Evolutionary conservation across 257 asterid genomes (phyloP).

Genomic region (Gentiana straminea): DNA sequence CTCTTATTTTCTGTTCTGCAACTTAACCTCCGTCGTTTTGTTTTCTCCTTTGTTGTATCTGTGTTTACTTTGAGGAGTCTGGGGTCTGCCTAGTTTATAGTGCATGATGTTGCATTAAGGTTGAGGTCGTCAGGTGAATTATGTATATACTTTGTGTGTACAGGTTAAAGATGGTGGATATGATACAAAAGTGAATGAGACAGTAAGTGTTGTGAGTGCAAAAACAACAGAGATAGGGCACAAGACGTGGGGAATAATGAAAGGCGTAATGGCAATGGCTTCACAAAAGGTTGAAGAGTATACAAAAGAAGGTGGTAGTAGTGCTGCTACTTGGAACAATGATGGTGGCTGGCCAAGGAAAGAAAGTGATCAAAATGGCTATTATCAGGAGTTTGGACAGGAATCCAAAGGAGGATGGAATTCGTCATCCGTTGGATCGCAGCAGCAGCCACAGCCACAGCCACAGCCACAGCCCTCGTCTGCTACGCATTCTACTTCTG

Average conservation of each 20-base stretch:
- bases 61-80: too few species aligned
- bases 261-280: conserved; percentile 88
- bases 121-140: too few species aligned
- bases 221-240: conserved; percentile 87
- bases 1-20: too few species aligned
- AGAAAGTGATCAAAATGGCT: conserved; percentile 37
- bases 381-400: conserved; percentile 40
- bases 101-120: too few species aligned
- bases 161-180: conserved; percentile 90
- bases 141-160: conserved; percentile 6
- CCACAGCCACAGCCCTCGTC: conserved; percentile 26
- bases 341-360: conserved; percentile 57
- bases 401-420: conserved; percentile 40
- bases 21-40: too few species aligned
- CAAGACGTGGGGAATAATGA: conserved; percentile 85
- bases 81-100: too few species aligned
- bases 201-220: conserved; percentile 67
- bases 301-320: conserved; percentile 44
- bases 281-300: conserved; percentile 90
- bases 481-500: conserved; percentile 23
- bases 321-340: conserved; percentile 25
- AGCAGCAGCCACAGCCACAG: too few species aligned
- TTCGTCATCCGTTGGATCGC: conserved; percentile 11
- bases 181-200: conserved; percentile 74
- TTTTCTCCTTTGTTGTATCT: too few species aligned